These are phyloP conservation scores for Podila horticola DNA, from an alignment of 192 early-diverging fungal genomes.

Conservation along the genomic window DNA sequence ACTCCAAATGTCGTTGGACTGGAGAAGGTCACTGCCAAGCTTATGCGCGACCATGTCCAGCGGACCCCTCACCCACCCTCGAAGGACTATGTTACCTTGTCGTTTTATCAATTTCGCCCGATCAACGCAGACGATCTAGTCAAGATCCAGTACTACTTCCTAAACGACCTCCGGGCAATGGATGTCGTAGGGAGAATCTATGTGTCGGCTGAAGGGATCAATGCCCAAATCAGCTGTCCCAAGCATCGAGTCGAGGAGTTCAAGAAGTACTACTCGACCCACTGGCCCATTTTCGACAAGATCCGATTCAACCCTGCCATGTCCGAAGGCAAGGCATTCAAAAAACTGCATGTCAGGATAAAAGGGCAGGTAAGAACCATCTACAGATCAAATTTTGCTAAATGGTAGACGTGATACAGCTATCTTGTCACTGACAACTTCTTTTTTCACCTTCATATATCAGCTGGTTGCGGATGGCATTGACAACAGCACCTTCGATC, in stretches of 20 bases:
- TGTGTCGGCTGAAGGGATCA: slow-evolving; percentile 78
- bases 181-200: slow-evolving; percentile 80
- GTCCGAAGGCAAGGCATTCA: slow-evolving; percentile 68
- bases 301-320: slow-evolving; percentile 76
- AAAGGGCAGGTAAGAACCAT: slow-evolving; percentile 56
- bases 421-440: not conserved
- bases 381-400: not conserved
- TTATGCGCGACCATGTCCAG: slow-evolving; percentile 35
- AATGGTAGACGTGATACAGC: not conserved
- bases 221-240: slow-evolving; percentile 82
- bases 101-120: slow-evolving; percentile 65
- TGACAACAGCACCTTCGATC: slow-evolving; percentile 59
- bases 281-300: slow-evolving; percentile 49
- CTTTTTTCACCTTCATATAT: not conserved
- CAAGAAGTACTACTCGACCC: slow-evolving; percentile 60
- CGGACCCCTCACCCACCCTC: slow-evolving; percentile 34
- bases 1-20: slow-evolving; percentile 8
- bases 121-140: slow-evolving; percentile 33
- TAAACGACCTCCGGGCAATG: slow-evolving; percentile 54
- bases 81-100: slow-evolving; percentile 53
- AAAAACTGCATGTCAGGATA: slow-evolving; percentile 75
- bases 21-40: slow-evolving; percentile 3
- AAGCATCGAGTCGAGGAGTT: slow-evolving; percentile 56
- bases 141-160: slow-evolving; percentile 51
- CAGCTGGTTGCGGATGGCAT: slow-evolving; percentile 71